phyloP scores from a whole-genome alignment of 2,329 filamentous ascomycete genomes.

The Tolypocladium cylindrosporum region DNA sequence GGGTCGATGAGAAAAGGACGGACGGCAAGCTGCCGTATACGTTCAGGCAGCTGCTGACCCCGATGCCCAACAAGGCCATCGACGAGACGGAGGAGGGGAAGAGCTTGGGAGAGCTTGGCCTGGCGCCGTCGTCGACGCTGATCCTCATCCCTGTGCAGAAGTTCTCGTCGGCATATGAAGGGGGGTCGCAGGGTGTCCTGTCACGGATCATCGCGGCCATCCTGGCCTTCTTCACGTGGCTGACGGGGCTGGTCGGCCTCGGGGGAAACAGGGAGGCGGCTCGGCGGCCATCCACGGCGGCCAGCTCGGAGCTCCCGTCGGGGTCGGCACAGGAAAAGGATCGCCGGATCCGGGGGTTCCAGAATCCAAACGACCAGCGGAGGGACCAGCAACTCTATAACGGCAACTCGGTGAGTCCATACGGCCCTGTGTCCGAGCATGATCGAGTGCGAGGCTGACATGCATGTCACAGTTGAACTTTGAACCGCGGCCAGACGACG shows the following conservation, averaged over 20 bases:
- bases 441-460: constrained; percentile 5
- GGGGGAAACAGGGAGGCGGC: constrained; percentile 7
- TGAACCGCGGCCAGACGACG: constrained; percentile 53
- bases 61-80: constrained; percentile 64
- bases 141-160: constrained; percentile 63
- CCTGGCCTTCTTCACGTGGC: constrained; percentile 23
- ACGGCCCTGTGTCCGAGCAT: neutral
- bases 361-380: constrained; percentile 41
- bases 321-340: constrained; percentile 11
- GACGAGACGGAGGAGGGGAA: constrained; percentile 65
- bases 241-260: constrained; percentile 22
- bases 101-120: constrained; percentile 56
- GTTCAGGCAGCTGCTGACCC: constrained; percentile 76
- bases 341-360: constrained; percentile 15
- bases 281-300: neutral
- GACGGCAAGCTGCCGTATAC: constrained; percentile 58
- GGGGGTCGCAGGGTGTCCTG: constrained; percentile 14
- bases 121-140: constrained; percentile 72
- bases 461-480: constrained; percentile 48
- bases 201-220: constrained; percentile 19
- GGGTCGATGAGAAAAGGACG: constrained; percentile 58
- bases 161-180: constrained; percentile 31
- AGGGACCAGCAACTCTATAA: constrained; percentile 73
- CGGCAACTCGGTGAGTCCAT: constrained; percentile 65
- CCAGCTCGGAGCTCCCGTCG: constrained; percentile 1